Conservation (phyloP, 2,329 filamentous ascomycete genomes). For the Phyllosticta paracitricarpa region DNA sequence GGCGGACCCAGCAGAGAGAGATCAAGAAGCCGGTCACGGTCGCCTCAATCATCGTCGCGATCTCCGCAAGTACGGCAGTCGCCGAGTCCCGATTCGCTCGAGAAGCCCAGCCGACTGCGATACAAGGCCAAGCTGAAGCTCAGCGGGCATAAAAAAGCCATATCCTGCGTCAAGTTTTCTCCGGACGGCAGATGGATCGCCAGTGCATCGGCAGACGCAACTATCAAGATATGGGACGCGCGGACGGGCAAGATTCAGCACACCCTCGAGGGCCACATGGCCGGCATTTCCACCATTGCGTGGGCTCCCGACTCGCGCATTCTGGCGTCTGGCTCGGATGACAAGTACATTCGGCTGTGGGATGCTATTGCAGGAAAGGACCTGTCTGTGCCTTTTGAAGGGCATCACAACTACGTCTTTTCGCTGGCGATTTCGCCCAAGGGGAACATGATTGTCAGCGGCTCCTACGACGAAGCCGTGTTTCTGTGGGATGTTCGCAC, state of each 20-base stretch:
- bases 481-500: conserved; percentile 94
- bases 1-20: not conserved
- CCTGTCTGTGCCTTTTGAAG: conserved; percentile 55
- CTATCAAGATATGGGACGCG: conserved; percentile 85
- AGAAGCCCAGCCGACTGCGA: conserved; percentile 47
- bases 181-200: conserved; percentile 86
- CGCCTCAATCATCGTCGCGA: conserved; percentile 12
- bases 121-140: conserved; percentile 64
- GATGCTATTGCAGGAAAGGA: conserved; percentile 50
- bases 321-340: conserved; percentile 84
- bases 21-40: not conserved
- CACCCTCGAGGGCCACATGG: conserved; percentile 85
- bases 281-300: conserved; percentile 83
- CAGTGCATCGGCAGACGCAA: conserved; percentile 70
- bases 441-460: conserved; percentile 90
- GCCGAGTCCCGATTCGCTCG: conserved; percentile 5
- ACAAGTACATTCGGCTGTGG: conserved; percentile 94
- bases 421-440: conserved; percentile 93
- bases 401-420: conserved; percentile 95
- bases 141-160: conserved; percentile 65
- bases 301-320: conserved; percentile 87
- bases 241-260: conserved; percentile 69
- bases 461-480: conserved; percentile 93
- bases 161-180: conserved; percentile 82
- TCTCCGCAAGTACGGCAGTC: conserved; percentile 13